These are phyloP conservation scores for Lindgomyces ingoldianus DNA, from an alignment of 495 filamentous ascomycete species.

Conservation along the genomic window DNA sequence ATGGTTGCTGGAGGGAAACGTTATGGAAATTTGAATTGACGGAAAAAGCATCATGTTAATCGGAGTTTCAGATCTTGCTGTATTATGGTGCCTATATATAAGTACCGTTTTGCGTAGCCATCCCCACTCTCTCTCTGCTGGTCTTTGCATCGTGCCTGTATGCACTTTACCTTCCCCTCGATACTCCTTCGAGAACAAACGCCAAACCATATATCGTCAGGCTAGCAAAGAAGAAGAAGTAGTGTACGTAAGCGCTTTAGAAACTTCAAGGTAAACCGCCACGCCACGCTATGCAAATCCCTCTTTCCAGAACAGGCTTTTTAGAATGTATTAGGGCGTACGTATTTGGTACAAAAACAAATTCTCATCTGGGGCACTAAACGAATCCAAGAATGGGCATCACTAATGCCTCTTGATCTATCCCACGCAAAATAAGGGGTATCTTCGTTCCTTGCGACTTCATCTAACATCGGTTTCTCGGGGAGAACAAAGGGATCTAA, in stretches of 20 bases:
- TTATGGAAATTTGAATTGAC: too few relatives aligned
- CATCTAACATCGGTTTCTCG: background rate
- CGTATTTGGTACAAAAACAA: background rate
- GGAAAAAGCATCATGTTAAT: too few relatives aligned
- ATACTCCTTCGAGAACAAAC: too few relatives aligned
- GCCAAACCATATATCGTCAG: too few relatives aligned
- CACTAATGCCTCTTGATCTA: background rate
- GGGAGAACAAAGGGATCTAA: background rate
- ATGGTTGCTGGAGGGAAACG: too few relatives aligned
- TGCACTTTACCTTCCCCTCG: too few relatives aligned
- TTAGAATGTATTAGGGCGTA: background rate
- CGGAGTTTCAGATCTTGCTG: too few relatives aligned
- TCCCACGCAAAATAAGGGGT: slow-evolving; percentile 3
- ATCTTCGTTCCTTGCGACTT: slow-evolving; percentile 8
- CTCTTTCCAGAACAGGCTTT: background rate
- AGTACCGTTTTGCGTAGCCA: too few relatives aligned
- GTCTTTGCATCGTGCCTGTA: too few relatives aligned
- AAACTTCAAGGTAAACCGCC: background rate
- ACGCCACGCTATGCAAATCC: background rate
- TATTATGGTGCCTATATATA: too few relatives aligned
- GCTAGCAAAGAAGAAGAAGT: background rate
- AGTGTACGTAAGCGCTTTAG: background rate
- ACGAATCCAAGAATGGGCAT: background rate
- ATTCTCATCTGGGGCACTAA: too few relatives aligned
- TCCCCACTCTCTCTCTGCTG: too few relatives aligned